Evolutionary conservation across 106 monocot species (phyloP), one percentile per base, ranked within the genome.

Genomic region (Narthecium ossifragum): DNA sequence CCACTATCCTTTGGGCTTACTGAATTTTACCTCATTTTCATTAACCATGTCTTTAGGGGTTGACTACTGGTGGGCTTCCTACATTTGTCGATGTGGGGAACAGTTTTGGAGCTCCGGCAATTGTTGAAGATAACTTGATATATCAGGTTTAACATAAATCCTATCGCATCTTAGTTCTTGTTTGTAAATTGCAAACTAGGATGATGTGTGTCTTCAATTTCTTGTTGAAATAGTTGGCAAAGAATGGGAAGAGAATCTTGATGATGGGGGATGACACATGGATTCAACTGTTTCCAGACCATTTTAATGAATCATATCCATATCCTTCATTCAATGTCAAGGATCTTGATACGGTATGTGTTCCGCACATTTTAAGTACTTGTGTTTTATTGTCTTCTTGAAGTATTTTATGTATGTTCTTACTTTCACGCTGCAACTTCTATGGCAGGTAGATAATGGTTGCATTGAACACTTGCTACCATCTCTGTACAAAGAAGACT

Each of bases 241-340:
- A 46, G 64, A 96, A 90, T 76, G 90, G 96, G 64, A 96, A 86
- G 57, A 68, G 81, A 72, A 83, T 96, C 39, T 64, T 90, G 49
- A 90, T 96, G 96, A 90, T 96, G 83, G 96, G 96, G 11, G 96
- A 96, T 69, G 96, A 96, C 66, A 96, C 96, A 11, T 96, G 96
- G 96, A 65, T 78, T 65, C 86, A 96, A 56, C 54, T 96, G 49
- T 96, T 90, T 74, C 96, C 96, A 48, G 60, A 84, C 27, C 86
- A 84, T 49, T 96, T 96, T 69, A 24, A 72, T 0, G 56, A 78
- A 54, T 73, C 86, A 50, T 81, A 84, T 73, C 89, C 86, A 41
- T 96, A 84, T 62, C 96, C 96, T 63, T 96, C 96, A 31, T 96
- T 96, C 63, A 96, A 96, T 74, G 96, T 96, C 65, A 96, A 90